phyloP scores from a whole-genome alignment of 2,329 filamentous ascomycete species.

The Tricladium varicosporioides region DNA sequence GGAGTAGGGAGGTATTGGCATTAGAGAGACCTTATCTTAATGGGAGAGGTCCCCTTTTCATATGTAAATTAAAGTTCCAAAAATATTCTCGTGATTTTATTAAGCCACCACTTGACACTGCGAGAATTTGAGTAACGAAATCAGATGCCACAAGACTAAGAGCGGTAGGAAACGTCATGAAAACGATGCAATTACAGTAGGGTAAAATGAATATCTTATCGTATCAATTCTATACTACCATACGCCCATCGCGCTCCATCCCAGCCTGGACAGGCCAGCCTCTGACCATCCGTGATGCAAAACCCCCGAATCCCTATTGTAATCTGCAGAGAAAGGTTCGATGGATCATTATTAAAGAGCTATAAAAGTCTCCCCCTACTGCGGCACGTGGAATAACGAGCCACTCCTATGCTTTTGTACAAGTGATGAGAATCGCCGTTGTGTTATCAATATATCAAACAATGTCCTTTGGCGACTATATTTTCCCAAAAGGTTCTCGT shows the following conservation, averaged over 20 bases:
- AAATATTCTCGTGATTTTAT: no score
- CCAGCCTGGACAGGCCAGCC: not conserved
- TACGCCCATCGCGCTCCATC: not conserved
- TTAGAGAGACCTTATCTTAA: no score
- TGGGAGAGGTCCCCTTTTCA: no score
- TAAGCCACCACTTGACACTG: no score
- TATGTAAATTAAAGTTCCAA: no score
- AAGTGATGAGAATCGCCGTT: slow-evolving; percentile 13
- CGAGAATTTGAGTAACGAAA: no score
- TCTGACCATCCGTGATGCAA: slow-evolving; percentile 1
- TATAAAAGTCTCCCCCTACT: slow-evolving; percentile 14
- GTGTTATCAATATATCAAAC: slow-evolving; percentile 8
- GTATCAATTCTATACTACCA: slow-evolving; percentile 11
- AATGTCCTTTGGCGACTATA: not conserved
- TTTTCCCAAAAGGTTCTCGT: not conserved
- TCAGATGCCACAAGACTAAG: no score
- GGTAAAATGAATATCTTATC: not conserved
- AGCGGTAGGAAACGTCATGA: no score
- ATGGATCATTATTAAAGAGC: slow-evolving; percentile 21
- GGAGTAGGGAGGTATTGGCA: no score
- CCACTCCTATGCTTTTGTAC: slow-evolving; percentile 17
- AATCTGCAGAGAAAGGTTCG: slow-evolving; percentile 17
- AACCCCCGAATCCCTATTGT: slow-evolving; percentile 14
- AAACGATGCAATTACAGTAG: no score
- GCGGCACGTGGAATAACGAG: not conserved